These are phyloP conservation scores for Saccharomycopsis babjevae DNA, from an alignment of 805 yeast genomes.

Conservation along the genomic window DNA sequence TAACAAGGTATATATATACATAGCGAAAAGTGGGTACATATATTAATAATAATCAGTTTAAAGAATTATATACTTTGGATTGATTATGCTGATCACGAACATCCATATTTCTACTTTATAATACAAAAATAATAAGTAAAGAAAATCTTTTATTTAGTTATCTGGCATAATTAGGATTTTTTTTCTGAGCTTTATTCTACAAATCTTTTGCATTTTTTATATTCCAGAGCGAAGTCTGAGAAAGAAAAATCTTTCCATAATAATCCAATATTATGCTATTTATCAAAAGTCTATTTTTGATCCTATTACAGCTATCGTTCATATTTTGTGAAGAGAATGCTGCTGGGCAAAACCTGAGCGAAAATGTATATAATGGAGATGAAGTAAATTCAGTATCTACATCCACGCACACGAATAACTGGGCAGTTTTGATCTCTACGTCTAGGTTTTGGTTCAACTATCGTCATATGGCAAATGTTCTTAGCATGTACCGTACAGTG, in stretches of 20 bases:
- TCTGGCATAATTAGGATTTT: not conserved
- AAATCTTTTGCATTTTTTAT: no score
- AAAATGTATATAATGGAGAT: not conserved
- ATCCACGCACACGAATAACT: slow-evolving; percentile 49
- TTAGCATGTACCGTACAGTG: slow-evolving; percentile 91
- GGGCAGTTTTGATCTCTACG: slow-evolving; percentile 89
- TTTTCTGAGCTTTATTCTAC: no score
- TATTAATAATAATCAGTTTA: no score
- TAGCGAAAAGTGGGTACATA: no score
- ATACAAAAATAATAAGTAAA: no score
- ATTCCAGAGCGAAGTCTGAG: no score
- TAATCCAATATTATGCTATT: not conserved
- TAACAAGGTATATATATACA: no score
- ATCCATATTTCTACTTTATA: no score
- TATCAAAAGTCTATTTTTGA: not conserved
- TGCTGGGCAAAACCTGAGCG: not conserved
- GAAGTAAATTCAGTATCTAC: not conserved
- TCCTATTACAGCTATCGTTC: not conserved
- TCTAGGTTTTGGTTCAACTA: slow-evolving; percentile 98
- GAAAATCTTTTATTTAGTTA: not conserved
- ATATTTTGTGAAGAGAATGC: not conserved
- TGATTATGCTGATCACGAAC: no score
- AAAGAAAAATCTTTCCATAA: no score
- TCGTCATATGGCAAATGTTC: slow-evolving; percentile 93
- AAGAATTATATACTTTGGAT: no score